Conservation (phyloP, 2,329 filamentous ascomycete species). For the Sclerotinia trifoliorum region DNA sequence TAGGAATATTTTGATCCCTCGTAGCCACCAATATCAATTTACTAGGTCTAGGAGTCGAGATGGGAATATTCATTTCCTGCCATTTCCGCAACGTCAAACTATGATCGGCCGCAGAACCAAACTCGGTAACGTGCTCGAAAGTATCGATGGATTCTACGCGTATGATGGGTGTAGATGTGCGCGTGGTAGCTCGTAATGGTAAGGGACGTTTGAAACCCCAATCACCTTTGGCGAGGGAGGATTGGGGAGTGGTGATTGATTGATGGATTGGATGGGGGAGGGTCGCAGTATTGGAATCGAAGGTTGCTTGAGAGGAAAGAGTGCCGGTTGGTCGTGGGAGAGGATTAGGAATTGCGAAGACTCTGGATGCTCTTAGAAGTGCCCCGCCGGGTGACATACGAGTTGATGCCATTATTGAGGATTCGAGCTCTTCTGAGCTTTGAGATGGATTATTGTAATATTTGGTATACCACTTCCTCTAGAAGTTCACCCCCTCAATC, state of each 20-base stretch:
- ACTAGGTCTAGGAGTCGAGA: slow-evolving; percentile 52
- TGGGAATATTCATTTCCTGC: slow-evolving; percentile 73
- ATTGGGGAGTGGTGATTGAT: slow-evolving; percentile 72
- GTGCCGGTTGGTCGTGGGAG: slow-evolving; percentile 60
- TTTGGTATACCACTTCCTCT: background rate
- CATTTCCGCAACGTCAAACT: slow-evolving; percentile 79
- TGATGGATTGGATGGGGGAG: slow-evolving; percentile 77
- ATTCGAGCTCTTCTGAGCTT: slow-evolving; percentile 17
- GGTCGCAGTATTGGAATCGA: slow-evolving; percentile 68
- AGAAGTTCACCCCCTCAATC: background rate
- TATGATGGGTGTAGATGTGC: slow-evolving; percentile 70
- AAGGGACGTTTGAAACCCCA: slow-evolving; percentile 90
- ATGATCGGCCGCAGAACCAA: slow-evolving; percentile 78
- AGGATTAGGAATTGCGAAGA: slow-evolving; percentile 82
- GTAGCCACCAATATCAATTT: background rate
- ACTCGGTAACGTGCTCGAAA: slow-evolving; percentile 85
- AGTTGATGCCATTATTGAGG: slow-evolving; percentile 37
- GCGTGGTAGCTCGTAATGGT: slow-evolving; percentile 71
- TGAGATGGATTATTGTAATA: background rate
- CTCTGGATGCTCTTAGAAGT: slow-evolving; percentile 79
- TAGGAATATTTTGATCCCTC: background rate
- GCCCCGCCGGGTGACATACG: slow-evolving; percentile 60
- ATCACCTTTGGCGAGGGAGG: slow-evolving; percentile 74
- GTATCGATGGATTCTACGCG: slow-evolving; percentile 79
- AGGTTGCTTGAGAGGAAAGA: slow-evolving; percentile 48